These are phyloP conservation scores for Fusarium domesticum DNA, from an alignment of 2,329 filamentous ascomycete genomes.

Conservation along the genomic window DNA sequence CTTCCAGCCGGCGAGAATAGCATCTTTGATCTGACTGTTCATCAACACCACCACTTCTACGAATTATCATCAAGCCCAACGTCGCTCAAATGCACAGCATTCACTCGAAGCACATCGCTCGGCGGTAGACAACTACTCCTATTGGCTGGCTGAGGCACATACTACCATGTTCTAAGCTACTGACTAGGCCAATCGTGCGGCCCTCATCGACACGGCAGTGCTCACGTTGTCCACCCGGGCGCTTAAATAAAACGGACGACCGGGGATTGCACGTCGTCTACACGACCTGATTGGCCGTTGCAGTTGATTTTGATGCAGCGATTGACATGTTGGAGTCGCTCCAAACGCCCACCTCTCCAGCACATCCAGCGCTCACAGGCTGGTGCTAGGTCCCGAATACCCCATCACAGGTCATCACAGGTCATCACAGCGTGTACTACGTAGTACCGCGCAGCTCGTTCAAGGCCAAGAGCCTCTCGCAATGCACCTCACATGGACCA, in stretches of 20 bases:
- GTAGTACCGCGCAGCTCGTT: conserved; percentile 13
- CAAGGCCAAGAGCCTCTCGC: conserved; percentile 11
- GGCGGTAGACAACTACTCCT: conserved; percentile 7
- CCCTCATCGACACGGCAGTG: conserved; percentile 13
- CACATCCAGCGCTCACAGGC: conserved; percentile 16
- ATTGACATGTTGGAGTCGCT: conserved; percentile 18
- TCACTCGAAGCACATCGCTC: conserved; percentile 17
- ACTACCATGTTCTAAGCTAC: conserved; percentile 15
- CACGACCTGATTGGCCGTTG: conserved; percentile 28
- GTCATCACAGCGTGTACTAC: neutral
- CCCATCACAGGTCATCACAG: conserved; percentile 20
- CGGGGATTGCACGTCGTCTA: conserved; percentile 15
- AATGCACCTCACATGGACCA: conserved; percentile 10
- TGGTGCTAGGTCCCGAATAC: conserved; percentile 10
- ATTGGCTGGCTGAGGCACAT: conserved; percentile 26
- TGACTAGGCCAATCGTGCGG: conserved; percentile 27
- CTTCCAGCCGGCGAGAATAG: too few relatives aligned
- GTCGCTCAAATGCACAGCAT: conserved; percentile 12
- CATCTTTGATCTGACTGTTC: too few relatives aligned
- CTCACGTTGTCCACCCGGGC: conserved; percentile 29
- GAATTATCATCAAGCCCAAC: neutral
- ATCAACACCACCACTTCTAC: too few relatives aligned
- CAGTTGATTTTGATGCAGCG: conserved; percentile 13
- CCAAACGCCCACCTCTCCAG: conserved; percentile 18
- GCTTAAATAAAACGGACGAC: conserved; percentile 30